These are phyloP conservation scores for Rhodomyrtus tomentosa DNA, from an alignment of 345 rosid genomes.

Conservation along the genomic window DNA sequence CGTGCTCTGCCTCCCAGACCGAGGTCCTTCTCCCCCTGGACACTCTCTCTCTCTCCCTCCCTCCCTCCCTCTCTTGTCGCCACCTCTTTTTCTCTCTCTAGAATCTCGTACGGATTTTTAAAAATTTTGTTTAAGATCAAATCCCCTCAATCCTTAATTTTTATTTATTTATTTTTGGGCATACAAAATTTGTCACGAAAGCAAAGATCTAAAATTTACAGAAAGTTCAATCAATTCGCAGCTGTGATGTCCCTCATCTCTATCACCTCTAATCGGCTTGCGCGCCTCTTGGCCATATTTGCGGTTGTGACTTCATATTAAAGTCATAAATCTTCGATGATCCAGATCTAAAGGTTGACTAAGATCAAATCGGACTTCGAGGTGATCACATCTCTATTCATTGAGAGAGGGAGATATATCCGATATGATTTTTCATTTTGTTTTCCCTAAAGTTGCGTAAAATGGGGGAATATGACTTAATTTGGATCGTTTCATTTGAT, in stretches of 20 bases:
- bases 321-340: fast-evolving
- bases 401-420: no score
- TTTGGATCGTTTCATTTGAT: background rate
- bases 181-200: no score
- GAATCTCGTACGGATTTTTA: background rate
- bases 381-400: background rate
- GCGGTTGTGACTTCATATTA: fast-evolving
- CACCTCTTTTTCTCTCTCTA: background rate
- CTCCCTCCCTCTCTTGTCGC: background rate
- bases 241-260: background rate
- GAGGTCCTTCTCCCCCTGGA: constrained; percentile 31
- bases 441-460: background rate
- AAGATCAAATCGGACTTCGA: fast-evolving
- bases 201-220: no score
- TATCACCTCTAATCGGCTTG: background rate
- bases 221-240: no score
- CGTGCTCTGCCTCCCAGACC: constrained; percentile 2
- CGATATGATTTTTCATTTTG: fast-evolving
- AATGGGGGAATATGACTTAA: background rate
- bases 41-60: no score
- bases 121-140: background rate
- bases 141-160: background rate
- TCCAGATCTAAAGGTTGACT: background rate
- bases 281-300: background rate
- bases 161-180: no score